phyloP scores from a whole-genome alignment of 345 rosid species.

The Clarkia xantiana region DNA sequence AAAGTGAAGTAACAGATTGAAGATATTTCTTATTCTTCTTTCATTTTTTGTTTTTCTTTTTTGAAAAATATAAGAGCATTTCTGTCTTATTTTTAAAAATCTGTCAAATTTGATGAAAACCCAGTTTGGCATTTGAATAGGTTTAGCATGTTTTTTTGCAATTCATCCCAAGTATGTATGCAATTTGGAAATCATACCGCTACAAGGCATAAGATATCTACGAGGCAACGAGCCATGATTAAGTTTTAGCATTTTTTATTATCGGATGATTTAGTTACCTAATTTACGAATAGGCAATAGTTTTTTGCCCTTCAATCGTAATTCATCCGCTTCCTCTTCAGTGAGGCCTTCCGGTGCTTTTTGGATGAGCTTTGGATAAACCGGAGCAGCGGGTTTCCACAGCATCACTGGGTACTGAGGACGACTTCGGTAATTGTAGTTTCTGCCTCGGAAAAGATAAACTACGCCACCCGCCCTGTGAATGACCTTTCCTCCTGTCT shows the following conservation, averaged over 20 bases:
- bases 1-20: too few species aligned
- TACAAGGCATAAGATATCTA: too few species aligned
- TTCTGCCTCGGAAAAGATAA: constrained; percentile 83
- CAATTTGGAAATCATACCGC: too few species aligned
- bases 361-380: constrained; percentile 86
- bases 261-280: constrained; percentile 23
- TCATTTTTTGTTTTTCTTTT: too few species aligned
- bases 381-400: constrained; percentile 98
- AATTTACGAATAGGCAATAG: constrained; percentile 76
- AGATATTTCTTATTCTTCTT: too few species aligned
- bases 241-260: background rate
- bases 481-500: constrained; percentile 72
- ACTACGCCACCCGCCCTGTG: constrained; percentile 65
- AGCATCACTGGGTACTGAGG: constrained; percentile 78
- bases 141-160: too few species aligned
- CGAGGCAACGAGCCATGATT: background rate
- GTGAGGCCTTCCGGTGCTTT: constrained; percentile 84
- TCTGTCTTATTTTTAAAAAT: background rate
- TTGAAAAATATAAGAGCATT: too few species aligned
- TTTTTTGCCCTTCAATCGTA: constrained; percentile 53
- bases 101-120: too few species aligned
- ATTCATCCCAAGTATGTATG: too few species aligned
- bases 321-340: constrained; percentile 46
- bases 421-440: constrained; percentile 67
- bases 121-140: too few species aligned